Base-by-base conservation (phyloP, 129 eudicot genomes). In the Oenanthe sinensis region DNA sequence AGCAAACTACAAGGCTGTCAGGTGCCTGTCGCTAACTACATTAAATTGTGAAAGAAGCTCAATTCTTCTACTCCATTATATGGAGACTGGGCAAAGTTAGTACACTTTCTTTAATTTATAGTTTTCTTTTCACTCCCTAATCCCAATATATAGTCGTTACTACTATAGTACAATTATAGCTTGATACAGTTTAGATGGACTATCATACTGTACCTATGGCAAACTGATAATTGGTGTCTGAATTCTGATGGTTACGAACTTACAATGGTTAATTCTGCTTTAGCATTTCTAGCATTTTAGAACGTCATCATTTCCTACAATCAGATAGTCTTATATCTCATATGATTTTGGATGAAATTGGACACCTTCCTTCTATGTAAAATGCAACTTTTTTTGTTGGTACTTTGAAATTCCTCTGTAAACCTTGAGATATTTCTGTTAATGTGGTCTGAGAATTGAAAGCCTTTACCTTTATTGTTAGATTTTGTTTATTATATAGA, bases 1-100 rank as follows among this genome's bases (percentile, higher is more conserved):
- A 95, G 99, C 99, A 79, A 95, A 95, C 79, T 95, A 95, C 88
- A 90, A 82, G 87, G 99, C 97, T 52, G 99, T 95, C 52, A 81
- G 89, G 82, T 91, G 94, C 79, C 92, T 95, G 77, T 87, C 92
- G 39, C 84, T 95, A 62, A 87, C 89, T 76, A 90, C 96, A 47
- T 82, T 95, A 73, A 95, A 90, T 81, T 83, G 88, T 81, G 94
- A 92, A 90, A 85, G 99, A 85, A 87, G 96, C 89, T 92, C 96
- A 24, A 87, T 95, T 78, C 88, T 95, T 74, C 82, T 95, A 84
- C 81, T 33, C 77, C 94, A 85, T 85, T 95, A 83, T 85, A 83
- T 92, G 89, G 79, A 87, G 81, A 86, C 96, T 28, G 91, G 96
- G 63, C 83, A 85, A 88, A 97, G 99, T 95, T 79, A 86, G 92